These are phyloP conservation scores for Lentinula sp. DNA, from an alignment of 768 basidiomycete genomes.

Conservation along the genomic window DNA sequence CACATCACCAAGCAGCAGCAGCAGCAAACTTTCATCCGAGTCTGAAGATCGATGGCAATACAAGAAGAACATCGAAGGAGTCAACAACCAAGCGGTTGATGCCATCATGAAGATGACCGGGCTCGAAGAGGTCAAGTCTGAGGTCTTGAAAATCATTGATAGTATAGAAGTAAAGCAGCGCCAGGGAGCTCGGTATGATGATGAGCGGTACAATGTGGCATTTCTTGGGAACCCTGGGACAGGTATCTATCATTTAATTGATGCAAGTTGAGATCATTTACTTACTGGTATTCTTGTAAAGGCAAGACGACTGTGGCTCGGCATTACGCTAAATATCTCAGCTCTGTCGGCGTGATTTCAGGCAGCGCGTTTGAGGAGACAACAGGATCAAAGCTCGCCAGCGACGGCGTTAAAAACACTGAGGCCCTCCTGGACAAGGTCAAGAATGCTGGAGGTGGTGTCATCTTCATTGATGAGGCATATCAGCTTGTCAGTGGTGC, in stretches of 20 bases:
- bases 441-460: constrained; percentile 49
- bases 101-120: constrained; percentile 66
- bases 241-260: constrained; percentile 30
- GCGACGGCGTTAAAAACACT: constrained; percentile 47
- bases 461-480: constrained; percentile 67
- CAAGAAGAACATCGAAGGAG: constrained; percentile 52
- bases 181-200: constrained; percentile 44
- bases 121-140: constrained; percentile 56
- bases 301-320: constrained; percentile 70
- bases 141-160: constrained; percentile 53
- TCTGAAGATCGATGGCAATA: constrained; percentile 48
- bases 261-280: not conserved
- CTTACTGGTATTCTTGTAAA: constrained; percentile 14
- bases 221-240: constrained; percentile 73
- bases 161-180: constrained; percentile 51
- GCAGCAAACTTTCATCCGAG: constrained; percentile 16
- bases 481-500: constrained; percentile 50
- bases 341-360: constrained; percentile 48
- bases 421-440: constrained; percentile 40
- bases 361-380: constrained; percentile 54
- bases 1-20: not conserved
- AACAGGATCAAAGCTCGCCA: constrained; percentile 52
- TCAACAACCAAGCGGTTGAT: constrained; percentile 48
- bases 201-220: constrained; percentile 56
- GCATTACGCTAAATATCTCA: constrained; percentile 55